These are phyloP conservation scores for Aspergillus unguis DNA, from an alignment of 2,329 filamentous ascomycete genomes.

Conservation along the genomic window DNA sequence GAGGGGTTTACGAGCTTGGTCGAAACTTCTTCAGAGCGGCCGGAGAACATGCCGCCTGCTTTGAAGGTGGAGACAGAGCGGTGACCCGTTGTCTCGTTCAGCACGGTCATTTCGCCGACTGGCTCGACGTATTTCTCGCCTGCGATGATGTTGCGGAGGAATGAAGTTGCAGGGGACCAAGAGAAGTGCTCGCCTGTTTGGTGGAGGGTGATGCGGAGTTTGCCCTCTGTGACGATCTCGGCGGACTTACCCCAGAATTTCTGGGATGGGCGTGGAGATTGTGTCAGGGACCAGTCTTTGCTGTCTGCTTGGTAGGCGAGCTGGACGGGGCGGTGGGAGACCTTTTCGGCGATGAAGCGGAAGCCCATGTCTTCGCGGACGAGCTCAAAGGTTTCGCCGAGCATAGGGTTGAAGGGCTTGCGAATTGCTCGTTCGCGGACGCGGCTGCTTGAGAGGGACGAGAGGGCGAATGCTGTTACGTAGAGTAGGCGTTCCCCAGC, in stretches of 20 bases:
- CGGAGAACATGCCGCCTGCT: conserved; percentile 94
- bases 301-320: conserved; percentile 92
- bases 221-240: conserved; percentile 89
- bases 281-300: conserved; percentile 77
- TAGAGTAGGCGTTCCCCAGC: conserved; percentile 73
- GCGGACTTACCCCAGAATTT: conserved; percentile 99
- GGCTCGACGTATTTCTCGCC: conserved; percentile 98
- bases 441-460: conserved; percentile 74
- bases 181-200: conserved; percentile 76
- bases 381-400: conserved; percentile 93
- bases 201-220: conserved; percentile 73
- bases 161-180: conserved; percentile 84
- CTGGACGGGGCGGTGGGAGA: conserved; percentile 85
- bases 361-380: conserved; percentile 84
- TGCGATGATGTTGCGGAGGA: conserved; percentile 92
- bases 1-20: conserved; percentile 68
- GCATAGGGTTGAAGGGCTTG: conserved; percentile 95
- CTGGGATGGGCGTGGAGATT: conserved; percentile 83
- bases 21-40: conserved; percentile 82
- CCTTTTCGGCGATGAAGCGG: conserved; percentile 91
- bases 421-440: conserved; percentile 88
- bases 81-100: conserved; percentile 77
- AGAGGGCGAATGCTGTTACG: conserved; percentile 86
- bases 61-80: conserved; percentile 89
- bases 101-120: conserved; percentile 80